Evolutionary conservation across 257 asterid species (phyloP).

Genomic region (Nicotiana otophora): DNA sequence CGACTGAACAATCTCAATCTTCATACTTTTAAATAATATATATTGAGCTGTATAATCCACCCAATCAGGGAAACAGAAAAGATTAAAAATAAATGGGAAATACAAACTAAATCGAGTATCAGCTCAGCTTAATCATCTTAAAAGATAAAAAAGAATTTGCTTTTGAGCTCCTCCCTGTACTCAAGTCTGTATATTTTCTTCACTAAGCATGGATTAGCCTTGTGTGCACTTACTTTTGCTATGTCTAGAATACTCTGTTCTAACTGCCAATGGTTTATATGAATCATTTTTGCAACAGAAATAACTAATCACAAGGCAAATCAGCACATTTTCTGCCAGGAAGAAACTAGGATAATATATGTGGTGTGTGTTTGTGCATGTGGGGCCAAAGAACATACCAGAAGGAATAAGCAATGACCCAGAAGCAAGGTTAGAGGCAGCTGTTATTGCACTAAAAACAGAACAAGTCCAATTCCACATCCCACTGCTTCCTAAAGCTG

Average conservation of each 20-base stretch:
- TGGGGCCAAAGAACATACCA: conserved; percentile 41
- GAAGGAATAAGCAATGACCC: conserved; percentile 72
- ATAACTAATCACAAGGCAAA: conserved; percentile 1
- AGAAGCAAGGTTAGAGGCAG: conserved; percentile 94
- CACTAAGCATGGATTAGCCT: neutral
- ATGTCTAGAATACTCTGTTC: neutral
- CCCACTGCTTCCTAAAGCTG: conserved; percentile 92
- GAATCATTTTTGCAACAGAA: neutral
- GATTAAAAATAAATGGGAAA: neutral
- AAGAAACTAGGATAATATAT: neutral
- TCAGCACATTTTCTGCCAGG: conserved; percentile 3
- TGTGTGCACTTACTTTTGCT: neutral
- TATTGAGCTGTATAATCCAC: neutral
- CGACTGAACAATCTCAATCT: neutral
- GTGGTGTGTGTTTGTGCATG: neutral
- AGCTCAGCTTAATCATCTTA: neutral
- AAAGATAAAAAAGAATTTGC: neutral
- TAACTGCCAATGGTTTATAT: neutral
- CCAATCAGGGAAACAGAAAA: neutral
- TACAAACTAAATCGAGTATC: neutral
- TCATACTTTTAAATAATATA: neutral
- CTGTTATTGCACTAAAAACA: conserved; percentile 88
- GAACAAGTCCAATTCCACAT: conserved; percentile 98
- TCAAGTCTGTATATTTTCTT: neutral
- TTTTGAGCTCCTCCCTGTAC: conserved; percentile 9